Evolutionary conservation across 2,329 filamentous ascomycete genomes (phyloP), one percentile per base, ranked within the genome.

Genomic region (Aspergillus terreus): DNA sequence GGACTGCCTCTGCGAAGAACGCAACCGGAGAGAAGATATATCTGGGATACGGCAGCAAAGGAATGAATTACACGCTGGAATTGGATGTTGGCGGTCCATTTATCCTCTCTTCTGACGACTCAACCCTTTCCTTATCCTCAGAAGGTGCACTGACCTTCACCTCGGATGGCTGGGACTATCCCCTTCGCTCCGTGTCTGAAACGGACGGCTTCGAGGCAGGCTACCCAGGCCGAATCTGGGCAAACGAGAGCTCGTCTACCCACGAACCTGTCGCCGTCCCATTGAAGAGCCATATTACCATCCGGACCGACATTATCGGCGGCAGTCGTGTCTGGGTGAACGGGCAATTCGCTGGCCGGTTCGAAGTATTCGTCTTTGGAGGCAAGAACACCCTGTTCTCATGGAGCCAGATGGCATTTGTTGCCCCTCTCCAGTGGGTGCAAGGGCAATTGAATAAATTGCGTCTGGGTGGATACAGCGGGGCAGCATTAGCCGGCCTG

Each of bases 341-440:
- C 50, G 73, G 68, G 6, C 44, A 55, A 0, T 79, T 81, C 44
- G 69, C 56, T 1, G 79, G 79, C 0, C 63, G 79, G 9, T 82
- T 81, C 47, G 79, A 82, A 55, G 78, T 81, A 0, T 80, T 78
- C 52, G 74, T 82, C 1, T 82, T 73, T 56, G 79, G 79, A 0
- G 79, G 79, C 2, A 70, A 69, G 30, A 82, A 82, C 50, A 74
- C 69, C 6, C 52, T 74, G 44, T 77, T 79, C 44, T 80, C 77
- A 30, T 82, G 78, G 79, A 79, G 74, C 53, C 78, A 80, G 61
- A 82, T 82, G 78, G 78, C 79, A 1, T 75, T 82, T 58, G 79
- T 80, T 11, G 78, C 78, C 7, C 78, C 78, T 0, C 50, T 81
- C 35, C 68, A 77, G 21, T 49, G 53, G 48, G 5, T 51, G 4